Evolutionary conservation across 306 rosid genomes (phyloP).

Genomic region (Herpetospermum pedunculosum): DNA sequence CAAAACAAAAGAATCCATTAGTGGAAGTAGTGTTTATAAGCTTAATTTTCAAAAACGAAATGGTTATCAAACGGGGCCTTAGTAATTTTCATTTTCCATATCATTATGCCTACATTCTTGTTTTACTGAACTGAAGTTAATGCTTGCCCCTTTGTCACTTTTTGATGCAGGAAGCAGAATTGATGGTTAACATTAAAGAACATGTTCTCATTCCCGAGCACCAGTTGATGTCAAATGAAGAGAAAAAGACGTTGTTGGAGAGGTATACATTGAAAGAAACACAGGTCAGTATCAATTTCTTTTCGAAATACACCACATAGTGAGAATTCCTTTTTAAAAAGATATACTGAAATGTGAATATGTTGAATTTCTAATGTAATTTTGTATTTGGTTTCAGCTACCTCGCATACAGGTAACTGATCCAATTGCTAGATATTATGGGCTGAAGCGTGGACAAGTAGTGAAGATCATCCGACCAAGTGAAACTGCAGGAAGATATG

Average conservation of each 20-base stretch:
- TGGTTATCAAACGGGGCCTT: too few relatives aligned
- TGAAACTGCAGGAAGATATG: conserved; percentile 81
- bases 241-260: conserved; percentile 76
- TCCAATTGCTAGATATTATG: conserved; percentile 78
- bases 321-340: neutral
- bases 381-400: conserved; percentile 29
- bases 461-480: conserved; percentile 74
- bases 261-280: conserved; percentile 74
- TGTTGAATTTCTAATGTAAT: conserved; percentile 2
- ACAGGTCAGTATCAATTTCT: conserved; percentile 35
- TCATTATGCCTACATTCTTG: neutral
- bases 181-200: conserved; percentile 51
- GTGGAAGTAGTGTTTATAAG: too few relatives aligned
- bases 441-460: conserved; percentile 82
- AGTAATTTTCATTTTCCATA: neutral
- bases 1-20: too few relatives aligned
- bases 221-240: conserved; percentile 41
- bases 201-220: conserved; percentile 75
- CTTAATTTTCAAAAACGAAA: too few relatives aligned
- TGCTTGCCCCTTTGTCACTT: neutral
- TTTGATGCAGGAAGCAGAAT: conserved; percentile 58
- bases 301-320: neutral
- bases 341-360: neutral
- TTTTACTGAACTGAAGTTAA: neutral
- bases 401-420: conserved; percentile 78